Conservation (phyloP, 1,139 yeast genomes). For the Fermentozyma sake region DNA sequence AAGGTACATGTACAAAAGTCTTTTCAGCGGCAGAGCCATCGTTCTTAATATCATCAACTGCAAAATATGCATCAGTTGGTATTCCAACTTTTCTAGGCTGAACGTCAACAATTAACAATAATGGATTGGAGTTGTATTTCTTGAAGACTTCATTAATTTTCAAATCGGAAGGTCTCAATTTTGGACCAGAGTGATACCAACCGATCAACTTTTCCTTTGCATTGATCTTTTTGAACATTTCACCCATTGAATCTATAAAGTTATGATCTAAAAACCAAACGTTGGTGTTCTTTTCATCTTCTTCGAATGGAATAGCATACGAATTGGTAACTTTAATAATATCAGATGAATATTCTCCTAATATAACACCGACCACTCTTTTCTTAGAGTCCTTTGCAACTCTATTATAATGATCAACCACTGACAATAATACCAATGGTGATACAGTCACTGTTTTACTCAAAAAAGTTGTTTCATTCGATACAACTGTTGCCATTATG, state of each 20-base stretch:
- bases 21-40: conserved; percentile 94
- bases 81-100: conserved; percentile 78
- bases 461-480: conserved; percentile 33
- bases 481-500: conserved; percentile 16
- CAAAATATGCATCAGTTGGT: conserved; percentile 93
- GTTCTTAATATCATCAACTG: conserved; percentile 92
- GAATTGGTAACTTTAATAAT: conserved; percentile 67
- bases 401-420: conserved; percentile 92
- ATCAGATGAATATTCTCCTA: conserved; percentile 71
- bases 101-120: conserved; percentile 87
- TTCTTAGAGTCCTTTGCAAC: conserved; percentile 64
- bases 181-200: conserved; percentile 99
- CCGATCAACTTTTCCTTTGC: conserved; percentile 95
- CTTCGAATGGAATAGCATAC: conserved; percentile 92
- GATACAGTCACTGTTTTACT: conserved; percentile 82
- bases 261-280: conserved; percentile 98
- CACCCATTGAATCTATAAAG: conserved; percentile 93
- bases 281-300: conserved; percentile 86
- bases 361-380: conserved; percentile 89
- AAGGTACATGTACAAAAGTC: conserved; percentile 91
- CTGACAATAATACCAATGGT: conserved; percentile 89
- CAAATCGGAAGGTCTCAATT: conserved; percentile 80
- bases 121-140: conserved; percentile 76
- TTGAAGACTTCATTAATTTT: conserved; percentile 87
- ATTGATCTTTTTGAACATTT: conserved; percentile 95